Conservation (phyloP, 768 basidiomycete genomes). For the Phylloporus arenicola region DNA sequence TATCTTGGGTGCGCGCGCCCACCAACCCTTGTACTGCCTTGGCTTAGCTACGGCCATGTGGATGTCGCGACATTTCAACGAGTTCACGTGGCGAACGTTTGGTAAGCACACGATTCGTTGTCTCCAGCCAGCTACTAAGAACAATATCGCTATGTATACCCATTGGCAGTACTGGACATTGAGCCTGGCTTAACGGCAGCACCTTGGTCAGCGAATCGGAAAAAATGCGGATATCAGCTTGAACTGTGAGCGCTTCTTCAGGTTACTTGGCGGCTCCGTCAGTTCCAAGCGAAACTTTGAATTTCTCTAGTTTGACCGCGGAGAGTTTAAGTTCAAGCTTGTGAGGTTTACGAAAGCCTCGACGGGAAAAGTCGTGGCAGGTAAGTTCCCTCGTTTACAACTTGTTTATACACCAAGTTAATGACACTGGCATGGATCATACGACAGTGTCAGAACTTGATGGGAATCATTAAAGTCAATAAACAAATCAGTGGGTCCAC, state of each 20-base stretch:
- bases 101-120: neutral
- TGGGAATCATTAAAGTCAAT: too few relatives aligned
- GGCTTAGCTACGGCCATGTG: neutral
- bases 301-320: too few relatives aligned
- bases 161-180: neutral
- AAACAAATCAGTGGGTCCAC: too few relatives aligned
- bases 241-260: neutral
- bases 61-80: neutral
- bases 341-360: neutral
- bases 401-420: too few relatives aligned
- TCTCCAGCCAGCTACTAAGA: neutral
- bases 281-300: too few relatives aligned
- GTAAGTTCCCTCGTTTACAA: too few relatives aligned
- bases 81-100: neutral
- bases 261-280: neutral
- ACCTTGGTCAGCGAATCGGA: neutral
- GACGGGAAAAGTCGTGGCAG: neutral
- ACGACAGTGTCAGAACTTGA: too few relatives aligned
- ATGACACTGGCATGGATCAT: too few relatives aligned
- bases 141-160: neutral
- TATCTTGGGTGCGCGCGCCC: neutral
- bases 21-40: neutral
- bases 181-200: neutral
- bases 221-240: neutral
- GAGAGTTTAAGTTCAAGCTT: too few relatives aligned